Base-by-base conservation (phyloP, 257 asterid species). In the Euphrasia confusa region DNA sequence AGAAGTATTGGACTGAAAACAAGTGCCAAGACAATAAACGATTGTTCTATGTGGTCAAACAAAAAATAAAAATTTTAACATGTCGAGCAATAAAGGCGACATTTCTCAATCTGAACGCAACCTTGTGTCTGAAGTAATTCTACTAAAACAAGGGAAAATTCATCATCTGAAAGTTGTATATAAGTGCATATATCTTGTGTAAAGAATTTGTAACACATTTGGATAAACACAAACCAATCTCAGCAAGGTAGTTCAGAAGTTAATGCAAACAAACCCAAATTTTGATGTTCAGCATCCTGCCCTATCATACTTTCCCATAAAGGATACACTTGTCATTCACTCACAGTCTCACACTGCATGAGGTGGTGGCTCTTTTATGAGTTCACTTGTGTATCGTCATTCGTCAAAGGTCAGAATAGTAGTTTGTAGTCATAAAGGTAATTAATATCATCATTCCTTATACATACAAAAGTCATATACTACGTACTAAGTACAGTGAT, bases 161-260 rank as follows among this genome's bases (percentile, higher is more conserved):
- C 11, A 61, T 4, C 39, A 60, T 42, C 54, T 44, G 55, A 61
- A 61, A 24, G 40, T 26, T 61, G 65, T 42, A 17, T 50, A 9
- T 7, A 50, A 21, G 24, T 18, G 26, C 66, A 61, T 12, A 42
- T 5, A 44, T 26, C 14, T 60, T 24, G 66, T 26, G 55, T 12
- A 54, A 26, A 21, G 42, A 24, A 26, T 54, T 61, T 18, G 50
- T 33, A 35, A 21, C 24, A 33, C 50, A 42, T 44, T 40, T 40
- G 54, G 54, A 61, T 55, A 44, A 24, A 26, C 1, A 13, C 24
- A 42, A 61, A 61, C 18, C 13, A 44, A 26, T 24, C 9, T 1
- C 55, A 61, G 10, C 21, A 12, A 52, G 55, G 55, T 11, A 45
- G 12, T 61, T 42, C 32, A 13, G 5, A 60, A 60, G 5, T 60